Conservation (phyloP, 441 rosid species). For the Populus tomentosa region DNA sequence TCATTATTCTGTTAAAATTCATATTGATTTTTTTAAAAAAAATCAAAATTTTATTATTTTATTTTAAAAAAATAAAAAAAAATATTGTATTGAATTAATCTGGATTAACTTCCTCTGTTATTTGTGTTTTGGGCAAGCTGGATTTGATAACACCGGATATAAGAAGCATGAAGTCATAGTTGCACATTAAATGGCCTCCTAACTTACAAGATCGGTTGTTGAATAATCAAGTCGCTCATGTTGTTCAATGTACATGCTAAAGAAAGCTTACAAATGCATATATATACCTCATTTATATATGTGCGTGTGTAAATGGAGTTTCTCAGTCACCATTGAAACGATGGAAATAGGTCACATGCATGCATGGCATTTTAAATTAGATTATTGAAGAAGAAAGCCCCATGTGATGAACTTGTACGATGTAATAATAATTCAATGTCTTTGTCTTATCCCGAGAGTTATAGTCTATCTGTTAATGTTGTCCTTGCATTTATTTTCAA, state of each 20-base stretch:
- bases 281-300: not conserved
- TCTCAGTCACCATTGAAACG: not conserved
- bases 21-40: no score
- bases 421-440: not conserved
- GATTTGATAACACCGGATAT: not conserved
- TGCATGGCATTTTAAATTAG: not conserved
- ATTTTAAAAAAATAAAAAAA: no score
- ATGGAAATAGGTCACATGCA: not conserved
- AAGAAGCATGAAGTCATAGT: not conserved
- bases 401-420: not conserved
- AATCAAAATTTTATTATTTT: no score
- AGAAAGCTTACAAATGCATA: not conserved
- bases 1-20: fast-evolving
- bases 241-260: not conserved
- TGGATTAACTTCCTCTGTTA: fast-evolving
- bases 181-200: not conserved
- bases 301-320: not conserved
- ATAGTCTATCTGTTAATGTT: no score
- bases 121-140: not conserved
- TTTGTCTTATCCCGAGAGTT: no score
- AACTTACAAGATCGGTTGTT: no score
- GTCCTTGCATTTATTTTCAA: no score
- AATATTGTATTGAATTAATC: no score
- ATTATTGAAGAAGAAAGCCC: not conserved
- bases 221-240: not conserved